Percentiles rank a stretch among this genome's conserved stretches.
Conservation (phyloP, 1,139 yeast species). For the Meyerozyma sp. region DNA sequence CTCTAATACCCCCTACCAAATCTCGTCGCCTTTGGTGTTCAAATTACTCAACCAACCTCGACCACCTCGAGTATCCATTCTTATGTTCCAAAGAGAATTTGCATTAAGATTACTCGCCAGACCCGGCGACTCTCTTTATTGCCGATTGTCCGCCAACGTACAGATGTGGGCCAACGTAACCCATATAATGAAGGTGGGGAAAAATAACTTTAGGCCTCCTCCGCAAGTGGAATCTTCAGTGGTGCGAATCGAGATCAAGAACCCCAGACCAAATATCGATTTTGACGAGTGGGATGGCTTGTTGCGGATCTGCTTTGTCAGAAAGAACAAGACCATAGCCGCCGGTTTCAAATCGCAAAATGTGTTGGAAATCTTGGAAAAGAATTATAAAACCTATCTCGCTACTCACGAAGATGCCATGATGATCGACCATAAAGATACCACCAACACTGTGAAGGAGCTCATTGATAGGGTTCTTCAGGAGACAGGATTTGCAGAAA, state of each 20-base stretch:
- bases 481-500: constrained; percentile 75
- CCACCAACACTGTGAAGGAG: constrained; percentile 45
- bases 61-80: constrained; percentile 92
- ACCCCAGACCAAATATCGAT: constrained; percentile 88
- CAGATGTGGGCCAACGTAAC: constrained; percentile 99
- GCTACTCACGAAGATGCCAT: constrained; percentile 56
- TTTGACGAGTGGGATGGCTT: constrained; percentile 97
- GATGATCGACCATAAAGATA: constrained; percentile 45
- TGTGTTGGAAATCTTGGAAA: constrained; percentile 79
- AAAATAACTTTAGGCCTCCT: constrained; percentile 95
- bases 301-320: constrained; percentile 80
- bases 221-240: constrained; percentile 98
- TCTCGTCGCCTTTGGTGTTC: constrained; percentile 93
- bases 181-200: constrained; percentile 97
- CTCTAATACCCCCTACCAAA: constrained; percentile 96
- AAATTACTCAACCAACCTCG: constrained; percentile 83
- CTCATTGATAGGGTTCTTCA: constrained; percentile 63
- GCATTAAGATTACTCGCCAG: constrained; percentile 89
- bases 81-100: constrained; percentile 97
- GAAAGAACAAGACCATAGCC: constrained; percentile 88
- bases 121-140: constrained; percentile 91
- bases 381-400: constrained; percentile 77
- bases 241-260: constrained; percentile 85
- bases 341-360: constrained; percentile 88
- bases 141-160: constrained; percentile 91